Base-by-base conservation (phyloP, 139 green algal genomes). In the Tetratostichococcus sp. region DNA sequence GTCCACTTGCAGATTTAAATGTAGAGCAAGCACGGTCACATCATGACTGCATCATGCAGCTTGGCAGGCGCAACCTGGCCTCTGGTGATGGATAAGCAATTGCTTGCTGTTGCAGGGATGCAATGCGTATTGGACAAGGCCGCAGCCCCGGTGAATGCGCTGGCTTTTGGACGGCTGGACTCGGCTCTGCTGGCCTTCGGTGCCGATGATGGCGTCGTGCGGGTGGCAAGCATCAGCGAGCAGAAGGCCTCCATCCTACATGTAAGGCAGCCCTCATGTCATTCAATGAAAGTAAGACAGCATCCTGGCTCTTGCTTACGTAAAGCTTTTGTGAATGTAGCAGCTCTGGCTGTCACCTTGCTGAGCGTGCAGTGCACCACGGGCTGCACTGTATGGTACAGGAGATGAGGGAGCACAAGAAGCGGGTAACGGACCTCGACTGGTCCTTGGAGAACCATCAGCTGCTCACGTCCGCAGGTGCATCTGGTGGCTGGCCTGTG, bases 371-470 rank as follows among this genome's bases (percentile, higher is more conserved):
- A 50, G 14, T 50, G 39, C 11, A 11, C 39, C 39, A 50, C 11
- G 50, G 50, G 11, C 19, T 62, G 17, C 50, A 28, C 4, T 62
- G 8, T 8, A 14, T 50, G 39, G 8, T 62, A 30, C 71, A 81
- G 77, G 72, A 71, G 35, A 30, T 73, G n/a, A 43, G 62, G 28
- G 58, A 65, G 34, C 79, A 84, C n/a, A 58, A 69, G 39, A 43
- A 67, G 28, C 69, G 70, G 35, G 57, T 84, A n/a, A 73, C 35
- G n/a, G 75, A 76, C 30, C 16, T 84, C 8, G 79, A 84, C 28
- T 84, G 79, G 79, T 80, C 79, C 3, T 32, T 70, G 17, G 69
- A 80, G 23, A 84, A 80, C 65, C 65, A 71, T 19, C 70, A 73
- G 25, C 65, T 84, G 59, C 62, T 84, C 57, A 80, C 73, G 2